phyloP scores from a whole-genome alignment of 1,284 basidiomycete species.

The Takashimella koratensis region DNA sequence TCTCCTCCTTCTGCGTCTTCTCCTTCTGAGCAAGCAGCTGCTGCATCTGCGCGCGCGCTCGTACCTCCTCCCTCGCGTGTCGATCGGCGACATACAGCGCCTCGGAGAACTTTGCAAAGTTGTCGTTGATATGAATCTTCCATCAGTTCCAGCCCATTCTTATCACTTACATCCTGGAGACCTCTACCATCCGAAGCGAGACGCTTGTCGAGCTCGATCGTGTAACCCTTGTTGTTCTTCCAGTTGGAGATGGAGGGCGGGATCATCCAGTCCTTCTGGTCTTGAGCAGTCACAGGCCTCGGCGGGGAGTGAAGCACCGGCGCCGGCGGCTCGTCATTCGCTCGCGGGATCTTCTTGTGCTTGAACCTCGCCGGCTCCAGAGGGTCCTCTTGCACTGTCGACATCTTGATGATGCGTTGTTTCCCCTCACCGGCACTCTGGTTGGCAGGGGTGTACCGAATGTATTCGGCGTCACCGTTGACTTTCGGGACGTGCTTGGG shows the following conservation, averaged over 20 bases:
- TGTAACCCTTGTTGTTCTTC: conserved; percentile 99
- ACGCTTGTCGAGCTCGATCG: conserved; percentile 96
- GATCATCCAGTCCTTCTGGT: conserved; percentile 99
- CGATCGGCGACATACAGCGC: conserved; percentile 94
- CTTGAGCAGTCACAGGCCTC: conserved; percentile 88
- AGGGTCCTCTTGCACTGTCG: conserved; percentile 93
- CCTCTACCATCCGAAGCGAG: conserved; percentile 96
- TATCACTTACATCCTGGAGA: conserved; percentile 79
- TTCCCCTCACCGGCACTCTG: conserved; percentile 53
- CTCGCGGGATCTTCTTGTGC: conserved; percentile 96
- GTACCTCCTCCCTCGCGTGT: conserved; percentile 95
- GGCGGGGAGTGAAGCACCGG: conserved; percentile 96
- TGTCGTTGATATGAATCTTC: conserved; percentile 95
- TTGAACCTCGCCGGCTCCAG: conserved; percentile 96
- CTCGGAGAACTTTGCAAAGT: conserved; percentile 98
- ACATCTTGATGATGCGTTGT: conserved; percentile 99
- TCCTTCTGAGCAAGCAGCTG: conserved; percentile 97
- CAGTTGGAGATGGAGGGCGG: conserved; percentile 99
- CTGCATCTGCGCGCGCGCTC: conserved; percentile 94
- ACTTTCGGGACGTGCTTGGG: conserved; percentile 64
- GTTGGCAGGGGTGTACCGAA: conserved; percentile 87
- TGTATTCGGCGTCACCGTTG: conserved; percentile 75
- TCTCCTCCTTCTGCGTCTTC: conserved; percentile 95
- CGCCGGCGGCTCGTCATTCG: conserved; percentile 91
- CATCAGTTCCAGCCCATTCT: background rate